Evolutionary conservation across 306 rosid genomes (phyloP), one percentile per base, ranked within the genome.

Genomic region (Lathyrus oleraceus): DNA sequence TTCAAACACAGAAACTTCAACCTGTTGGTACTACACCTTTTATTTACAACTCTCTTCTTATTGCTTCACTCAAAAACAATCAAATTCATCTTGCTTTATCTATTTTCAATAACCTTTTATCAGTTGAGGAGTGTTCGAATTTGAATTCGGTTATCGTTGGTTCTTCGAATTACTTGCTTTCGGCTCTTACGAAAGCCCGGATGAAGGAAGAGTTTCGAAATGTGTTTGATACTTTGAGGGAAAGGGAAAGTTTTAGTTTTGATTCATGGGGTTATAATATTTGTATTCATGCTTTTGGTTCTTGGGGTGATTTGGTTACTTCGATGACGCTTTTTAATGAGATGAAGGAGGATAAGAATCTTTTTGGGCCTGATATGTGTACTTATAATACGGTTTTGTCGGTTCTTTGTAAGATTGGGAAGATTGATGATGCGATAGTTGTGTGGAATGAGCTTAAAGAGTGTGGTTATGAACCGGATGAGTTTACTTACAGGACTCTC

Each of bases 301-400:
- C 85, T 78, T 93, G 96, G 98, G 95, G 97, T 23, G 89, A 93
- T 74, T 56, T 90, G 81, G 82, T 59, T 67, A 75, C 88, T 76
- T 81, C 86, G 30, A 64, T 93, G 13, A 70, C 57, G 15, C 86
- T 90, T 13, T 88, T 78, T 70, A 85, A 77, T 49, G 90, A 88
- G 82, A 90, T 90, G 96, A 88, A 85, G 79, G 72, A 40, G 79
- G 72, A 65, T 32, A 79, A 72, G 61, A 81, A 64, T 11, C 66
- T 65, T 56, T 72, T 78, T 9, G 82, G 83, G 21, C 97, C 96
- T 0, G 97, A 90, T 83, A 76, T 87, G 75, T 75, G 87, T 79
- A 90, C 98, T 27, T 93, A 90, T 69, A 90, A 93, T 76, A 84
- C 89, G 44, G 81, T 93, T 67, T 70, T 93, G 52, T 78, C 78